Evolutionary conservation across 306 rosid species (phyloP), one percentile per base, ranked within the genome.

Genomic region (Casuarina equisetifolia): DNA sequence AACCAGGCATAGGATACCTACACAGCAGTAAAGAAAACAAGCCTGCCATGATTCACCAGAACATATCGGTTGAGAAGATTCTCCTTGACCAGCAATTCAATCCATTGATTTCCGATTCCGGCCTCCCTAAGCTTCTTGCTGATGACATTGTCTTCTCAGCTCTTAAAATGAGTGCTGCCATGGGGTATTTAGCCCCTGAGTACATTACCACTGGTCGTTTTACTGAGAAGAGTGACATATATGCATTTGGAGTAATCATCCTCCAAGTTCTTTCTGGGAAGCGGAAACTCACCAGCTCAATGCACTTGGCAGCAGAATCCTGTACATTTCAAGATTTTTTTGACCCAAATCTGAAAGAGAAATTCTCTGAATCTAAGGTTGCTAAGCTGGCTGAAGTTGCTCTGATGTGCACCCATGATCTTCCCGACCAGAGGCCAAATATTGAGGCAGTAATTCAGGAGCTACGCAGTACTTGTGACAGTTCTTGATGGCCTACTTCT

Each of bases 121-220:
- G 91, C 69, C 91, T 95, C 44, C 92, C 97, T 0, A 88, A 86
- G 89, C 91, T 95, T 85, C 97, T 95, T 9, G 99, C 98, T 35
- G 98, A 95, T 74, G 99, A 95, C 79, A 86, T 93, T 45, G 90
- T 92, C 80, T 92, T 90, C 88, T 92, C 96, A 15, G 89, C 94
- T 72, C 89, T 95, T n/a, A 95, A 95, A 87, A 87, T 86, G 6
- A 95, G 99, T 78, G 99, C 99, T 45, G 97, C 99, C 45, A 92
- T 92, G 99, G 99, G 99, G 81, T 95, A 92, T 86, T 86, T 95
- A 13, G 99, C 99, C 70, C 97, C 97, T 0, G 99, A 95, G 82
- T 95, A 95, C 85, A 86, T 92, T 12, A 92, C 89, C 6, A 92
- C 97, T 0, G 99, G 99, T 68, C 97, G 97, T 16, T 92, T 91